Percentiles rank a stretch among this genome's conserved stretches.
Evolutionary conservation across 495 filamentous ascomycete species (phyloP).

Genomic region (Aspergillus bridgeri): DNA sequence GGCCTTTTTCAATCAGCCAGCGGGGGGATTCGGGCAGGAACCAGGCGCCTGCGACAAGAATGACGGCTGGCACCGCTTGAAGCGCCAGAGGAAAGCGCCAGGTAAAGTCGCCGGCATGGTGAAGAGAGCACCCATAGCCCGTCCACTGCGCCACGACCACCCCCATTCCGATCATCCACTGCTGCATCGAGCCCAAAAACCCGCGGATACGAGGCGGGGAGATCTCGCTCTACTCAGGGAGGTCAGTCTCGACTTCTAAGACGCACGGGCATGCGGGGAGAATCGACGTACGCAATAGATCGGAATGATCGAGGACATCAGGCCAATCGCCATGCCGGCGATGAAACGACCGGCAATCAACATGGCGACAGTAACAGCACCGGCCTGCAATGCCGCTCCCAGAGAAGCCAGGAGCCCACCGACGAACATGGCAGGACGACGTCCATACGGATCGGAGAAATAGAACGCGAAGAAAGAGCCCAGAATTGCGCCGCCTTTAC

Average conservation of each 20-base stretch:
- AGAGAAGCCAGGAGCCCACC: constrained; percentile 45
- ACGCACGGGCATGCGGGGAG: background rate
- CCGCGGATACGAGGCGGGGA: constrained; percentile 25
- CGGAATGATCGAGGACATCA: constrained; percentile 49
- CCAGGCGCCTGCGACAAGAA: constrained; percentile 46
- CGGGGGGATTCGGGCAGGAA: constrained; percentile 55
- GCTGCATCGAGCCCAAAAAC: constrained; percentile 27
- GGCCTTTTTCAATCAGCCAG: constrained; percentile 53
- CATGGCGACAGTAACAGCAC: constrained; percentile 49
- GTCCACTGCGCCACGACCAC: constrained; percentile 52
- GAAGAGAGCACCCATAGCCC: constrained; percentile 50
- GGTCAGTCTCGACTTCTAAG: constrained; percentile 11
- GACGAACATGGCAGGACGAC: constrained; percentile 45
- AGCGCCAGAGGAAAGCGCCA: constrained; percentile 58
- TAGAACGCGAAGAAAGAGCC: constrained; percentile 47
- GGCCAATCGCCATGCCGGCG: constrained; percentile 48
- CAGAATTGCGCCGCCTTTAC: constrained; percentile 42
- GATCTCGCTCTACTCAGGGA: constrained; percentile 38
- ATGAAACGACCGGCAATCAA: constrained; percentile 51
- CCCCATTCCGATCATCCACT: constrained; percentile 48
- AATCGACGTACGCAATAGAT: constrained; percentile 41
- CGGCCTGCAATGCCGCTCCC: constrained; percentile 49
- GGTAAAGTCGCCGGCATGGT: constrained; percentile 43
- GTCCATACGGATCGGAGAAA: constrained; percentile 44
- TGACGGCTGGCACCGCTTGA: constrained; percentile 47